phyloP scores from a whole-genome alignment of 2,329 filamentous ascomycete genomes.

The Sclerotiophoma versabilis region DNA sequence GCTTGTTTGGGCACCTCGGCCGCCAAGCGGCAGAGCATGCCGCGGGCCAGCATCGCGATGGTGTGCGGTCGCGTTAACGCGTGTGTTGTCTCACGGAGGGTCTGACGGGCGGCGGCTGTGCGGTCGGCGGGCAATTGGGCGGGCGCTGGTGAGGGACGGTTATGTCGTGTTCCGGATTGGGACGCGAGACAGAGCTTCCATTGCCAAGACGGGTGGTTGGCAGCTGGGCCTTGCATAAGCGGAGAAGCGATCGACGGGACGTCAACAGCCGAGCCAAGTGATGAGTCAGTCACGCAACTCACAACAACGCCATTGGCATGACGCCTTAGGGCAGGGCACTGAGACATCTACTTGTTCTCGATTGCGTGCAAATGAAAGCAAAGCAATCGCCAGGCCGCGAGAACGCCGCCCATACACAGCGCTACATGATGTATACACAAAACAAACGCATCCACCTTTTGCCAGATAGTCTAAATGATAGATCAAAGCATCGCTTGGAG shows the following conservation, averaged over 20 bases:
- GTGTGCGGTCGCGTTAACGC: constrained; percentile 4
- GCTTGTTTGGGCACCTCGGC: constrained; percentile 44
- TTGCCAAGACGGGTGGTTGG: constrained; percentile 15
- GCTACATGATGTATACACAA: constrained; percentile 18
- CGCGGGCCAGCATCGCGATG: constrained; percentile 45
- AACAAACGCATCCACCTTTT: constrained; percentile 5
- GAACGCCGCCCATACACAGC: constrained; percentile 9
- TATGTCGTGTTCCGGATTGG: constrained; percentile 18
- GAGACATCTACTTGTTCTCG: neutral
- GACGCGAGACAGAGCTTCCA: constrained; percentile 19
- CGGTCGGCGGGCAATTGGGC: constrained; percentile 29
- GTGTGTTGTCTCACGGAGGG: constrained; percentile 12
- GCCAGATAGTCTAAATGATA: constrained; percentile 5
- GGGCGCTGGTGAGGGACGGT: constrained; percentile 13
- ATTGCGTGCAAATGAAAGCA: constrained; percentile 4
- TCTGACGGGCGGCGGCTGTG: constrained; percentile 21
- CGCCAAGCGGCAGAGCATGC: constrained; percentile 47
- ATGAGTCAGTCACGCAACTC: neutral
- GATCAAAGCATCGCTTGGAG: constrained; percentile 1
- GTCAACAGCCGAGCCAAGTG: constrained; percentile 6
- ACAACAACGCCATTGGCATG: neutral
- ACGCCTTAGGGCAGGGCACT: neutral
- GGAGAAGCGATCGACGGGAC: constrained; percentile 11
- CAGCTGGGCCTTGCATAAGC: constrained; percentile 20
- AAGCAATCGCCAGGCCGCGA: neutral